phyloP scores from a whole-genome alignment of 352 stramenopile genomes.

The Pythium insidiosum region DNA sequence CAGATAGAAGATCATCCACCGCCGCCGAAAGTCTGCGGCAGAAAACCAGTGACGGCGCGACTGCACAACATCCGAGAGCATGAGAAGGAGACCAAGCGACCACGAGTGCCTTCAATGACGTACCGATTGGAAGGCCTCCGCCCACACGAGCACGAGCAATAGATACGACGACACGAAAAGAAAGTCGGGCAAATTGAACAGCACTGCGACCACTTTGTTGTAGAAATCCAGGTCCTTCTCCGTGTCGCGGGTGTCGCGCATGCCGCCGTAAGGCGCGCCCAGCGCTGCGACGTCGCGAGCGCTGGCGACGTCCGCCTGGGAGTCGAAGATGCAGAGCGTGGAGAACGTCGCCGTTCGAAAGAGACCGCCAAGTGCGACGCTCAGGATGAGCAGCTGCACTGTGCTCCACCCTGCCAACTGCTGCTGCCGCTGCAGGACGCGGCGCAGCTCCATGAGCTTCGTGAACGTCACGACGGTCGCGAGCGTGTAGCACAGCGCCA shows the following conservation, averaged over 20 bases:
- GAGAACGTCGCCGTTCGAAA: constrained; percentile 84
- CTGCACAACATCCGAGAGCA: no score
- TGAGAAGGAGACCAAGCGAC: no score
- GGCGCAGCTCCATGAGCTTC: constrained; percentile 65
- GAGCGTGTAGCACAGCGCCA: constrained; percentile 83
- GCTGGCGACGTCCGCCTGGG: constrained; percentile 31
- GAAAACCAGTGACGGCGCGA: constrained; percentile 89
- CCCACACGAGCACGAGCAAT: constrained; percentile 87
- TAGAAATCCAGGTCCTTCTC: constrained; percentile 80
- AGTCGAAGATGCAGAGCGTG: constrained; percentile 84
- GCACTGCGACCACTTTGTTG: constrained; percentile 86
- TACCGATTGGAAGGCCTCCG: constrained; percentile 86
- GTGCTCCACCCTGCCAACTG: constrained; percentile 70
- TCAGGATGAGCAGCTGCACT: constrained; percentile 76
- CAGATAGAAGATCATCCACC: constrained; percentile 91
- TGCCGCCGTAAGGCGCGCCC: constrained; percentile 8
- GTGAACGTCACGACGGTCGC: constrained; percentile 71
- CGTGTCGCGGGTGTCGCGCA: no score
- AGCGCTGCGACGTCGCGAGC: constrained; percentile 5
- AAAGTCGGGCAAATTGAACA: constrained; percentile 92
- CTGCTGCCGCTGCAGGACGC: constrained; percentile 58
- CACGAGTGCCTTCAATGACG: no score
- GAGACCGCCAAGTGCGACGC: constrained; percentile 75
- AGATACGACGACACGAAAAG: constrained; percentile 88
- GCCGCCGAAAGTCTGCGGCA: constrained; percentile 65